Evolutionary conservation across 176 grass and related monocot genomes (phyloP).

Genomic region (Cenchrus fungigraminus): DNA sequence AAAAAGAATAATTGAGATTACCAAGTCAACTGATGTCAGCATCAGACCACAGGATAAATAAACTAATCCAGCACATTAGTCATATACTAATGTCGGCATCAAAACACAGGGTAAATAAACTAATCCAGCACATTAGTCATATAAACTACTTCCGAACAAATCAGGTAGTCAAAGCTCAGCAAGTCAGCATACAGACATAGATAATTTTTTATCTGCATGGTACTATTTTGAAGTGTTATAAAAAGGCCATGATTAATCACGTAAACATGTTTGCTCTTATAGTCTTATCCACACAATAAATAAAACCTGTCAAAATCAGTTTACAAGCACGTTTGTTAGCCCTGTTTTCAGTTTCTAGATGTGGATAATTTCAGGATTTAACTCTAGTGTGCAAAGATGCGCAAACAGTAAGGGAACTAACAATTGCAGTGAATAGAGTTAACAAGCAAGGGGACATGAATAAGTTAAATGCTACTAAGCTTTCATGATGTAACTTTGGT

Average conservation of each 20-base stretch:
- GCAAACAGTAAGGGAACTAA: neutral
- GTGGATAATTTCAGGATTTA: neutral
- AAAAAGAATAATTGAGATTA: neutral
- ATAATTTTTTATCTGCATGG: neutral
- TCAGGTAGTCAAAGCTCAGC: neutral
- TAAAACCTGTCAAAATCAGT: neutral
- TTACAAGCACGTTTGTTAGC: neutral
- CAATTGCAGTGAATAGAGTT: neutral
- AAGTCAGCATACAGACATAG: neutral
- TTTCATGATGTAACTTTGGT: neutral
- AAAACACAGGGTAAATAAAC: neutral
- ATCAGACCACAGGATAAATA: neutral
- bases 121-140: neutral
- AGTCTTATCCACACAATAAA: neutral
- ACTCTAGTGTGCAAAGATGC: constrained; percentile 1
- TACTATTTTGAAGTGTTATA: neutral
- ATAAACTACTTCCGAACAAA: neutral
- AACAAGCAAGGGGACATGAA: neutral
- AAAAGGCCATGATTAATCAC: neutral
- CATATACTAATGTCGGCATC: neutral
- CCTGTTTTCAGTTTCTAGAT: neutral
- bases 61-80: neutral
- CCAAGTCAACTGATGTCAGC: neutral
- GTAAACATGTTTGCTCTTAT: neutral
- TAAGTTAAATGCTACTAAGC: neutral